Evolutionary conservation across 192 early-diverging fungal species (phyloP).

Genomic region (Podila epigama): DNA sequence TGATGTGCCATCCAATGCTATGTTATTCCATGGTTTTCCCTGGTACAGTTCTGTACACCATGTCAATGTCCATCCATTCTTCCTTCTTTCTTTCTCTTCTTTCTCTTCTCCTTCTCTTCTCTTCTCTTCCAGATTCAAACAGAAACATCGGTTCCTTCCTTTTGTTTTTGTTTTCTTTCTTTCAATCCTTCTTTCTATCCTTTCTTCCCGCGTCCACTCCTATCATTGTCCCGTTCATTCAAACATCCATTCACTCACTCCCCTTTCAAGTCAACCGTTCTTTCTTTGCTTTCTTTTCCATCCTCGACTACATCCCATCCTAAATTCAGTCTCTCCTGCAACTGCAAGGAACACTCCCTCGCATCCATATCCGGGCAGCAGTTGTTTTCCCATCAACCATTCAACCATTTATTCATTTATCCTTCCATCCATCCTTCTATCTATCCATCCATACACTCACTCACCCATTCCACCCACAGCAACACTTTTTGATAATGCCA

Average conservation of each 20-base stretch:
- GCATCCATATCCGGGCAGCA: too few relatives aligned
- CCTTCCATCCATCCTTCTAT: background rate
- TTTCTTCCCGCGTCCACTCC: background rate
- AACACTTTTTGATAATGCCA: background rate
- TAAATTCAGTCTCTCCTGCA: too few relatives aligned
- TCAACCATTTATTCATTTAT: background rate
- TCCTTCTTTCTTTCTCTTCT: background rate
- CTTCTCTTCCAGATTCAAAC: background rate
- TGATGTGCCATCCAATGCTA: background rate
- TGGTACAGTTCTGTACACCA: background rate
- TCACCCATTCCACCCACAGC: background rate
- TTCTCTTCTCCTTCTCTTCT: background rate
- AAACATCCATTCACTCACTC: background rate
- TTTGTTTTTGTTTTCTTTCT: background rate
- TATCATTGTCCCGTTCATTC: background rate
- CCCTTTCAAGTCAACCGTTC: background rate
- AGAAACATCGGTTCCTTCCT: background rate
- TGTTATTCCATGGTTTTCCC: background rate
- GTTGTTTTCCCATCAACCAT: background rate
- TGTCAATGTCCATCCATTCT: background rate
- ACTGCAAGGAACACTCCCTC: too few relatives aligned
- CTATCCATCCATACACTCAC: background rate
- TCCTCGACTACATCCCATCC: background rate
- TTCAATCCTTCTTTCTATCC: background rate
- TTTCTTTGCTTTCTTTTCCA: background rate